Percentiles rank a stretch among this genome's conserved stretches.
Conservation (phyloP, 1,284 basidiomycete species). For the Clitocybe nebularis region DNA sequence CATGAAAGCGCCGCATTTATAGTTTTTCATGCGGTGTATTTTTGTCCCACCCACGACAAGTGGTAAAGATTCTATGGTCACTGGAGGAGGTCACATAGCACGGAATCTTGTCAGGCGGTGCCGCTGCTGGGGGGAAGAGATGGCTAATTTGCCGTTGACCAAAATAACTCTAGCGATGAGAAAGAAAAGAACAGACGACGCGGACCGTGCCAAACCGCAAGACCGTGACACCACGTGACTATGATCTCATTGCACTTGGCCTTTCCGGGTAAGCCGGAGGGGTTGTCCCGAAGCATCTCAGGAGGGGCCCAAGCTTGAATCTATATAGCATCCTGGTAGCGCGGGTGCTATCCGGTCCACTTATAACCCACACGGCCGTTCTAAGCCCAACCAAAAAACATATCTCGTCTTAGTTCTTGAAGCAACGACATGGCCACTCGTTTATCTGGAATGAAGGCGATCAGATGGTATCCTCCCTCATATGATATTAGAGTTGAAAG, state of each 20-base stretch:
- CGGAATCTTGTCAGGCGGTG: background rate
- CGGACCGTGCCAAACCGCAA: background rate
- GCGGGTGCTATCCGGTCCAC: conserved; percentile 8
- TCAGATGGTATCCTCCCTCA: conserved; percentile 64
- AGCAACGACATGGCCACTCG: background rate
- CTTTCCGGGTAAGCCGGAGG: no score
- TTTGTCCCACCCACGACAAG: background rate
- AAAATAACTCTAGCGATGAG: background rate
- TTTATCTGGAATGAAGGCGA: conserved; percentile 16
- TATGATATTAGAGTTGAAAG: conserved; percentile 64
- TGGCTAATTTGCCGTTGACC: background rate
- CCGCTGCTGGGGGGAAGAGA: background rate
- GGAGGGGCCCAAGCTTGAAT: no score
- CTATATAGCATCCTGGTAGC: no score
- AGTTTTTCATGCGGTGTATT: background rate
- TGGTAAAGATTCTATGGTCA: background rate
- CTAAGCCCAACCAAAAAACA: no score
- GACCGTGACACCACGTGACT: background rate
- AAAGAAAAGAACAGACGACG: background rate
- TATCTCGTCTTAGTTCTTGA: no score
- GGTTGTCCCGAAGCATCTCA: no score
- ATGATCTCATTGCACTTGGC: no score
- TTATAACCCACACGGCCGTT: no score
- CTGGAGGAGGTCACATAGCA: background rate
- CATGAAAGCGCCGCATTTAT: background rate